Evolutionary conservation across 225 moss, liverwort and hornwort genomes (phyloP).

Genomic region (Polytrichum commune): DNA sequence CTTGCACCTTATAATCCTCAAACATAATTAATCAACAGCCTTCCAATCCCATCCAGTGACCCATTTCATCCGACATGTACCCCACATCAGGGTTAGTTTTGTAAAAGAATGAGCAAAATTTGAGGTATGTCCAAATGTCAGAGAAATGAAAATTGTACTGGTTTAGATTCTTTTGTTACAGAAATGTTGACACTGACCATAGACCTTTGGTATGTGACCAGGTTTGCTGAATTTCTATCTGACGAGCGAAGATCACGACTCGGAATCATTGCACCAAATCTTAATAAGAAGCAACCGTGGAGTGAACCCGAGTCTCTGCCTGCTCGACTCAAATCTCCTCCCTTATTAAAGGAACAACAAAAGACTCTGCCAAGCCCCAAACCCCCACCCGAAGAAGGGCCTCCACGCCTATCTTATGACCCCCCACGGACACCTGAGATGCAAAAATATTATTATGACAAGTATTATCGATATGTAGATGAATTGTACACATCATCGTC

Average conservation of each 20-base stretch:
- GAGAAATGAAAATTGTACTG: too few species aligned
- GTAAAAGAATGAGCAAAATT: too few species aligned
- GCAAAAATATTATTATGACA: neutral
- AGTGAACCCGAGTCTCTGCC: neutral
- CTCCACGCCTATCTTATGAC: neutral
- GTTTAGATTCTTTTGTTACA: too few species aligned
- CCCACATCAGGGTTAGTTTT: too few species aligned
- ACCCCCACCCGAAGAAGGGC: neutral
- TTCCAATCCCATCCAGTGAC: neutral
- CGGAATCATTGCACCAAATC: neutral
- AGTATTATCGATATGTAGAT: neutral
- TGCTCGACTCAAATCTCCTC: conserved; percentile 2
- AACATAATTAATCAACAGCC: neutral
- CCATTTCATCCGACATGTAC: neutral
- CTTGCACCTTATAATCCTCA: neutral
- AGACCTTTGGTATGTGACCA: neutral
- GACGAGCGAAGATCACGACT: conserved; percentile 45
- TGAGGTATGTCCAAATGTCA: too few species aligned
- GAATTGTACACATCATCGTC: neutral
- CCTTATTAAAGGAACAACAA: neutral
- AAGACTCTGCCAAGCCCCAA: conserved; percentile 2
- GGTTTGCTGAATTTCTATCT: conserved; percentile 50
- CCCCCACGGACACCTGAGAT: neutral
- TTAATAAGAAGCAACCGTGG: neutral
- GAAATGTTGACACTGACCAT: too few species aligned